Base-by-base conservation (phyloP, 768 basidiomycete species). In the Tricholoma bakamatsutake region DNA sequence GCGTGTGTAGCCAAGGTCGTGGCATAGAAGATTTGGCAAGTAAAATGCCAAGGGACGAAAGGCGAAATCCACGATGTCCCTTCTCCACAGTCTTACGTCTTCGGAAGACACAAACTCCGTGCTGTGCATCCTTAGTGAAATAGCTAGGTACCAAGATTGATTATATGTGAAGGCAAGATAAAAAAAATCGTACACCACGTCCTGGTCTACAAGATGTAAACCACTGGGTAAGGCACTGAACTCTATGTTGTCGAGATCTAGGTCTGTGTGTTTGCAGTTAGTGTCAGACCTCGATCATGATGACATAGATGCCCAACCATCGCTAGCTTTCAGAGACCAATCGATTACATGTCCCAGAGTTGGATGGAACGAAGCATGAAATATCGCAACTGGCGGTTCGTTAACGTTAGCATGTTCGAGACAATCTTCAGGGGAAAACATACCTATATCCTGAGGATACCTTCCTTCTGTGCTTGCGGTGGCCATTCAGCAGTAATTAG, bases 211-310 rank as follows among this genome's bases (percentile, higher is more conserved):
- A 0, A 85, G 73, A 68, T 93, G 91, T 4, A 93, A 73, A 1
- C 90, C 90, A 59, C 89, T 91, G 0, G 91, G 91, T 10, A 93
- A 76, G 5, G 83, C 82, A 61, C 81, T 90, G 68, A 91, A 93
- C 68, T 93, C 91, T 52, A 93, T 76, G 61, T 82, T 77, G 28
- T 84, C 82, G 15, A 91, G 76, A 59, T 76, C 79, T 52, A 90
- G 64, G 64, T 85, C 89, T 90, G 61, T 47, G n/a, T 34, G 50
- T 10, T 28, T 48, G n/a, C 3, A 18, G 55, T 52, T 47, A 55
- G 18, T 28, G 33, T 34, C 45, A 24, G 43, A 24, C 33, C 12
- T 34, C 18, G n/a, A 40, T 50, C 2, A 46, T 54, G 10, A 11
- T 28, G 46, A 4, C 2, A 35, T 12, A 17, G 33, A 17, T 28